Percentiles rank a stretch among this genome's conserved stretches.
Evolutionary conservation across 192 early-diverging fungal species (phyloP).

Genomic region (Coemansia sp.): DNA sequence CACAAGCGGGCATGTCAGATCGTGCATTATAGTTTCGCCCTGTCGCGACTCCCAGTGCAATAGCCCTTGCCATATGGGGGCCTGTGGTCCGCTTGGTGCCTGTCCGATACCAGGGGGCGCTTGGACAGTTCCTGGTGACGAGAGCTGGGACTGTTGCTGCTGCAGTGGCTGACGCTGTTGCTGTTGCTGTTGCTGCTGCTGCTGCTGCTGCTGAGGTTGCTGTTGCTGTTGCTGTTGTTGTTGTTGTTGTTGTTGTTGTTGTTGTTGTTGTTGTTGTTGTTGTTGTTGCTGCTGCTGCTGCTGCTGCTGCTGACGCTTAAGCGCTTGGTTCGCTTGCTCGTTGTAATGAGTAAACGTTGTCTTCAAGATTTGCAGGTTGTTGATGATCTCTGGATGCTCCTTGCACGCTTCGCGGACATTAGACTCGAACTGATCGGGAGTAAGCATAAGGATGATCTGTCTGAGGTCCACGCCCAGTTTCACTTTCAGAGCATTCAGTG

Average conservation of each 20-base stretch:
- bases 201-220: slow-evolving; percentile 17
- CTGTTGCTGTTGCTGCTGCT: too few species aligned
- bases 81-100: neutral
- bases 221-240: slow-evolving; percentile 22
- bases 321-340: slow-evolving; percentile 6
- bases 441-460: slow-evolving; percentile 16
- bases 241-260: slow-evolving; percentile 13
- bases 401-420: slow-evolving; percentile 28
- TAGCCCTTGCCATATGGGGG: slow-evolving; percentile 30
- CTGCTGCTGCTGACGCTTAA: slow-evolving; percentile 11
- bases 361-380: slow-evolving; percentile 18
- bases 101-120: slow-evolving; percentile 8
- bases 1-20: slow-evolving; percentile 27
- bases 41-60: slow-evolving; percentile 42
- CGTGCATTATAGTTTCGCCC: slow-evolving; percentile 16
- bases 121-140: slow-evolving; percentile 8
- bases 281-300: slow-evolving; percentile 17
- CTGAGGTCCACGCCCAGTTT: slow-evolving; percentile 29
- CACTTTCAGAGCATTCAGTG: slow-evolving; percentile 7
- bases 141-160: slow-evolving; percentile 17
- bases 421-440: slow-evolving; percentile 35
- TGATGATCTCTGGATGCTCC: slow-evolving; percentile 32
- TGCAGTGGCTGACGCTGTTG: slow-evolving; percentile 16
- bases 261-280: slow-evolving; percentile 11
- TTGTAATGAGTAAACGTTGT: slow-evolving; percentile 13